Evolutionary conservation across 2,329 filamentous ascomycete genomes (phyloP).

Genomic region (Trichoderma breve): DNA sequence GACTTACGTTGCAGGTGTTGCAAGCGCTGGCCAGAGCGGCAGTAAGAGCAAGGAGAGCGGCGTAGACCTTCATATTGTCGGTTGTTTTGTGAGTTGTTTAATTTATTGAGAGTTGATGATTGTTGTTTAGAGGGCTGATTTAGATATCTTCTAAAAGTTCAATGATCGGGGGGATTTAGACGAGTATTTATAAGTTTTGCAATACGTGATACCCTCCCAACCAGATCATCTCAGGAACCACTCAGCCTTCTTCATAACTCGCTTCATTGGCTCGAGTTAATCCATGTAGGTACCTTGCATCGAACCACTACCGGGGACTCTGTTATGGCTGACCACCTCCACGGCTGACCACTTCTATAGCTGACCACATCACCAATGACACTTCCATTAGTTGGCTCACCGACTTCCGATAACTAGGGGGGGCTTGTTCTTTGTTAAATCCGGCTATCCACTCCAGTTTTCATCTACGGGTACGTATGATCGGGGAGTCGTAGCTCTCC

Average conservation of each 20-base stretch:
- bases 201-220: not conserved
- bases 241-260: not conserved
- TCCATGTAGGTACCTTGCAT: not conserved
- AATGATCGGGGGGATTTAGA: not conserved
- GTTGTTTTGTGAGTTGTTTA: not conserved
- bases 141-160: not conserved
- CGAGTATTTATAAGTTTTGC: slow-evolving; percentile 1
- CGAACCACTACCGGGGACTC: not conserved
- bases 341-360: not conserved
- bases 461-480: not conserved
- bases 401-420: not conserved
- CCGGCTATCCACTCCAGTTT: not conserved
- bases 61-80: slow-evolving; percentile 14
- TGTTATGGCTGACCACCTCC: not conserved
- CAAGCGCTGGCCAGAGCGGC: slow-evolving; percentile 14
- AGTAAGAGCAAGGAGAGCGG: not conserved
- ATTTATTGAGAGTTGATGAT: not conserved
- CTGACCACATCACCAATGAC: not conserved
- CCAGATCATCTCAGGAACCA: not conserved
- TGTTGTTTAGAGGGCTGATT: not conserved
- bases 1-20: slow-evolving; percentile 14
- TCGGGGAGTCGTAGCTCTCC: not conserved
- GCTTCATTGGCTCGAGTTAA: not conserved
- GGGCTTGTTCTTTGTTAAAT: not conserved
- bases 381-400: not conserved